Conservation (phyloP, 768 basidiomycete species). For the Chlorophyllum brunneum region DNA sequence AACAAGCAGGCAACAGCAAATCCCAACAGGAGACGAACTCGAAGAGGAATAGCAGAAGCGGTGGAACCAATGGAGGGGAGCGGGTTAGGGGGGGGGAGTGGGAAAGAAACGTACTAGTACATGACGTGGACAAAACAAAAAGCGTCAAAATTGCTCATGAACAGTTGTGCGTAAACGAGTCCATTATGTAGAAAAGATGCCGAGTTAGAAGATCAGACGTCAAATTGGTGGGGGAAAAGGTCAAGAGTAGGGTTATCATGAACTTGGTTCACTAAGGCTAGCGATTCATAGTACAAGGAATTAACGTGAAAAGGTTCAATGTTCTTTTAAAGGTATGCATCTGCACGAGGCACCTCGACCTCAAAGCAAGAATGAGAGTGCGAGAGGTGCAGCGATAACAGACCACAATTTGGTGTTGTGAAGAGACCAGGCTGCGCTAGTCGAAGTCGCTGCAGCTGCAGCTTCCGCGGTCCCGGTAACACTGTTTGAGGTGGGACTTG, state of each 20-base stretch:
- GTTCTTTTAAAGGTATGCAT: neutral
- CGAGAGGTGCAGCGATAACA: conserved; percentile 7
- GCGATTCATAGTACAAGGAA: neutral
- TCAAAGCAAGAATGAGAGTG: conserved; percentile 1
- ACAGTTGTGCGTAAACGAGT: conserved; percentile 4
- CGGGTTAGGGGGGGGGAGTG: neutral
- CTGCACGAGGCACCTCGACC: too few species aligned
- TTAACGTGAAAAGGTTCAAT: neutral
- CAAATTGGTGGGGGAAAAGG: neutral
- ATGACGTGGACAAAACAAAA: conserved; percentile 7
- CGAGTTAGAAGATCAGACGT: conserved; percentile 2
- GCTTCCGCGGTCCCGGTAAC: neutral
- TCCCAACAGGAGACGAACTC: conserved; percentile 1
- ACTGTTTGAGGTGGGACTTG: neutral
- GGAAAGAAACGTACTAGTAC: neutral
- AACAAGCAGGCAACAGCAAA: neutral
- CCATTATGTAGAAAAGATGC: conserved; percentile 9
- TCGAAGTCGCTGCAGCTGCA: neutral
- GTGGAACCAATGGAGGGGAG: neutral
- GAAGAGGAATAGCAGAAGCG: neutral
- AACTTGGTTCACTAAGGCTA: neutral
- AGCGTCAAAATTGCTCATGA: conserved; percentile 1
- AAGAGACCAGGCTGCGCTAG: conserved; percentile 5
- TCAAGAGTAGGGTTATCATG: neutral
- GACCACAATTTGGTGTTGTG: neutral